These are phyloP conservation scores for Penicillium rolfsii DNA, from an alignment of 2,329 filamentous ascomycete species.

Conservation along the genomic window DNA sequence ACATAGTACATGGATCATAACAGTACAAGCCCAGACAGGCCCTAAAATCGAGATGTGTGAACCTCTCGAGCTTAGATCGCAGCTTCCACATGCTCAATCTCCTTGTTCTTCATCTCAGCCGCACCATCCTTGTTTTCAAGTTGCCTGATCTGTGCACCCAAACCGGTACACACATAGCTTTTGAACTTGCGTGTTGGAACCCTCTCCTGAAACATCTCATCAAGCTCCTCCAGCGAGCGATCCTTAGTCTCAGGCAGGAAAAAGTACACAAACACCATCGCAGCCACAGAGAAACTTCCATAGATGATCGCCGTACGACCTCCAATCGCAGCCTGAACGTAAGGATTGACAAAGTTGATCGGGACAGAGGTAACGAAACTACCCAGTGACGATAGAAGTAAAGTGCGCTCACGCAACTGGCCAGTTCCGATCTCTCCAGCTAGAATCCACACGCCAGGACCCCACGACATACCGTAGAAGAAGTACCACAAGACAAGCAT, in stretches of 20 bases:
- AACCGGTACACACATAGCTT: background rate
- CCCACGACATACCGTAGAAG: conserved; percentile 24
- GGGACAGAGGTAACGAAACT: background rate
- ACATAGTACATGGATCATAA: background rate
- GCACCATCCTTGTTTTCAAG: background rate
- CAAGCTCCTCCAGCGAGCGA: conserved; percentile 33
- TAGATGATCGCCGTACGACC: background rate
- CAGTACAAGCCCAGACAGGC: too few relatives aligned
- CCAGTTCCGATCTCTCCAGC: background rate
- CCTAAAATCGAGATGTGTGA: background rate
- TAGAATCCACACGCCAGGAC: conserved; percentile 9
- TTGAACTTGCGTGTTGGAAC: conserved; percentile 8
- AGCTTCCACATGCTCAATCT: conserved; percentile 1
- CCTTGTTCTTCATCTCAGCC: background rate
- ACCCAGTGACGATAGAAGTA: background rate
- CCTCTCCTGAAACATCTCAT: conserved; percentile 32
- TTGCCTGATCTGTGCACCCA: background rate
- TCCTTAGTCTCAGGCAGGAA: conserved; percentile 33
- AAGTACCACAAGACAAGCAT: conserved; percentile 24
- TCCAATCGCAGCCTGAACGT: background rate
- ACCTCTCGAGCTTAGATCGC: background rate
- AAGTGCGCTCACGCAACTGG: background rate
- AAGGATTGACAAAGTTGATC: background rate
- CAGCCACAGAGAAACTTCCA: background rate
- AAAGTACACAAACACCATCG: conserved; percentile 30